Evolutionary conservation across 306 rosid genomes (phyloP).

Genomic region (Herpetospermum pedunculosum): DNA sequence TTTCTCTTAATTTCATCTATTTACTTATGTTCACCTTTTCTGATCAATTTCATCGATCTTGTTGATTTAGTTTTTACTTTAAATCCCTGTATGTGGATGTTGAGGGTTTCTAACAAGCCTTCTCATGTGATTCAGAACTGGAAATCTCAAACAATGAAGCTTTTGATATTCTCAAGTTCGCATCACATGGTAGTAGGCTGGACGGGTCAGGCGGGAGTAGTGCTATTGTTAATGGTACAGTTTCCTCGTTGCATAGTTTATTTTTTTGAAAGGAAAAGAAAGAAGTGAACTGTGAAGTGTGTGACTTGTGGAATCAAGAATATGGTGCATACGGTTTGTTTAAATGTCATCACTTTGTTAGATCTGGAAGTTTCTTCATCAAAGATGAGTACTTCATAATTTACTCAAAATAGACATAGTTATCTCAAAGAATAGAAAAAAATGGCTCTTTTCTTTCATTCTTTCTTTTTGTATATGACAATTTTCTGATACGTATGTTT

Average conservation of each 20-base stretch:
- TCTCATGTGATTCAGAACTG: slow-evolving; percentile 31
- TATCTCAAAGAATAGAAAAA: background rate
- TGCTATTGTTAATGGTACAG: slow-evolving; percentile 41
- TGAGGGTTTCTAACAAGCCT: background rate
- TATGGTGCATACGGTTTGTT: background rate
- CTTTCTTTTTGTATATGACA: background rate
- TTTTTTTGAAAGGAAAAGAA: background rate
- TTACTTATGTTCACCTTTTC: background rate
- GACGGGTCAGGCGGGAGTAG: slow-evolving; percentile 29
- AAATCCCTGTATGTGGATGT: background rate
- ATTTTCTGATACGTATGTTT: background rate
- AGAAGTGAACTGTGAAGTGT: background rate
- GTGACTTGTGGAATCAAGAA: background rate
- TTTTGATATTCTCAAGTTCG: slow-evolving; percentile 49
- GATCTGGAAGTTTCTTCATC: background rate
- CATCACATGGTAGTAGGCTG: slow-evolving; percentile 32
- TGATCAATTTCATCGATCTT: background rate
- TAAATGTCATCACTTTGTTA: background rate
- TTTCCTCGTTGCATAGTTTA: background rate
- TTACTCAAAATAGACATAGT: background rate
- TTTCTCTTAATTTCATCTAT: background rate
- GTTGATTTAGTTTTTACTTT: background rate
- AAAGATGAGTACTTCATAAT: background rate
- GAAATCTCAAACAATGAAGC: slow-evolving; percentile 56
- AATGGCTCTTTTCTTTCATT: background rate